Base-by-base conservation (phyloP, 257 asterid species). In the Gynochthodes officinalis region DNA sequence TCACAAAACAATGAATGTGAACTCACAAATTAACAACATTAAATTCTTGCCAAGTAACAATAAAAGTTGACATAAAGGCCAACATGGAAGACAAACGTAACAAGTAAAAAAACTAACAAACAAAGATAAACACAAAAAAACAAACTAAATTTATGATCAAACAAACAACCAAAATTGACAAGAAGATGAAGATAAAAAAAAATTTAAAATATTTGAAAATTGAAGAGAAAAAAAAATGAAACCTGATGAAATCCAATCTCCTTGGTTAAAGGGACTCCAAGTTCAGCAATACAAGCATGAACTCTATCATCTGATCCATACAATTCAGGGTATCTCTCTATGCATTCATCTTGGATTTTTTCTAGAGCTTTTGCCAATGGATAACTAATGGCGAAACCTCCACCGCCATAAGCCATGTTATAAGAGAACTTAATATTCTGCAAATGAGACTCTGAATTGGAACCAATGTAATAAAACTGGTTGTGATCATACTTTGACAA, bases 371-470 rank as follows among this genome's bases (percentile, higher is more conserved):
- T 73, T 1, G 85, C 86, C 73, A 84, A 59, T 23, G 83, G 79
- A 46, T 77, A 82, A 19, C 89, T 82, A 21, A 85, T 64, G n/a
- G 84, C 86, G 50, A 85, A 73, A 8, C 86, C 86, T 0, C 83
- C 86, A 1, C 86, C 86, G 0, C 89, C 89, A 54, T 69, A 85
- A 39, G 83, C 89, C 89, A 82, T 84, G 43, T 72, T 73, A 46
- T 74, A 81, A 4, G 86, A 79, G 19, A 84, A 84, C 12, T 37
- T 33, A 7, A 77, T 73, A 52, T 80, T 82, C 23, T 85, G 89
- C 43, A 76, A n/a, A 70, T 82, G 85, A 6, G 75, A 79, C 46
- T 85, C 86, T 7, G 84, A 80, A 33, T 76, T 76, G 23, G 80
- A 60, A 8, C 86, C 86, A 1, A 85, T 80, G 32, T 85, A 82